phyloP scores from a whole-genome alignment of 225 moss, liverwort and hornwort species.

The Polytrichum formosum region DNA sequence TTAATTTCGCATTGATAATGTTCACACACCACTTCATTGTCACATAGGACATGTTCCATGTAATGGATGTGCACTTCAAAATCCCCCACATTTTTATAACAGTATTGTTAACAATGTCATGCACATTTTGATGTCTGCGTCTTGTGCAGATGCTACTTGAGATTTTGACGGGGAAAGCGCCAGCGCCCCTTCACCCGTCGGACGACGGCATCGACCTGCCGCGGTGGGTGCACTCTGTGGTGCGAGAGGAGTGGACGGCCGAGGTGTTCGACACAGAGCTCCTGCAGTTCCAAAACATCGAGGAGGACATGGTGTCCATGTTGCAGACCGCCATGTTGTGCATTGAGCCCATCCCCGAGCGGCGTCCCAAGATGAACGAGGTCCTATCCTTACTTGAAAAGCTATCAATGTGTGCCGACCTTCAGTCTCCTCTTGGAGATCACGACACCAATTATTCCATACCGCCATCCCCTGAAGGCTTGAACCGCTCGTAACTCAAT shows the following conservation, averaged over 20 bases:
- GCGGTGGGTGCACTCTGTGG: slow-evolving; percentile 75
- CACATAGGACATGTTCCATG: too few relatives aligned
- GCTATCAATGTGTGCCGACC: slow-evolving; percentile 4
- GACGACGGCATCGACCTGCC: slow-evolving; percentile 72
- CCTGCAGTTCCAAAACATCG: slow-evolving; percentile 51
- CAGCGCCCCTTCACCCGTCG: slow-evolving; percentile 41
- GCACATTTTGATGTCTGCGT: too few relatives aligned
- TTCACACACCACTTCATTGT: too few relatives aligned
- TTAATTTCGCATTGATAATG: too few relatives aligned
- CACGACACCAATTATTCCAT: neutral
- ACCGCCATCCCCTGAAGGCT: neutral
- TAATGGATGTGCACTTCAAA: too few relatives aligned
- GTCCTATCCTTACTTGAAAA: slow-evolving; percentile 41
- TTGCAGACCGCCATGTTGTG: slow-evolving; percentile 71
- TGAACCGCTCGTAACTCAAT: too few relatives aligned
- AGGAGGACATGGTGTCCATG: slow-evolving; percentile 73
- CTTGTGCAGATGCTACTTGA: slow-evolving; percentile 47
- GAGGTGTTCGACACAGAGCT: slow-evolving; percentile 71
- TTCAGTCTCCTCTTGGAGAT: slow-evolving; percentile 12
- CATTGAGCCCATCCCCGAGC: slow-evolving; percentile 49
- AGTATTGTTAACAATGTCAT: too few relatives aligned
- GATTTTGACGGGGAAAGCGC: slow-evolving; percentile 67
- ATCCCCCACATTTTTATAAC: too few relatives aligned
- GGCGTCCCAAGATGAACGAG: slow-evolving; percentile 56
- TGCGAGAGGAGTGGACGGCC: slow-evolving; percentile 70